phyloP scores from a whole-genome alignment of 805 yeast species.

The Tetrapisispora phaffii region DNA sequence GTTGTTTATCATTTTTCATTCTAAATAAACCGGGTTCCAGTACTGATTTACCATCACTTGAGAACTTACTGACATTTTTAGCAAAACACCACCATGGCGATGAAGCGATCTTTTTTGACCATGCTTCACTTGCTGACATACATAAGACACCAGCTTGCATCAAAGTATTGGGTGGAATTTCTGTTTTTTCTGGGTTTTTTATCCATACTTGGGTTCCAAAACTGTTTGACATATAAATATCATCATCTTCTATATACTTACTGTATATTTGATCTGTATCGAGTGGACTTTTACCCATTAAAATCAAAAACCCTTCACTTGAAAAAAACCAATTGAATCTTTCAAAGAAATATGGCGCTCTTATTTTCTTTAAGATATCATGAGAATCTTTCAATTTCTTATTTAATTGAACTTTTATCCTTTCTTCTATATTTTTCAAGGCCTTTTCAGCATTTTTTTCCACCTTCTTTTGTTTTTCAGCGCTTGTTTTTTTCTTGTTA shows the following conservation, averaged over 20 bases:
- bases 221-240: constrained; percentile 65
- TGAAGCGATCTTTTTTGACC: constrained; percentile 77
- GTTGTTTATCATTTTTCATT: constrained; percentile 41
- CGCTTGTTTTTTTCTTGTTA: constrained; percentile 64
- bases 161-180: constrained; percentile 78
- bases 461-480: constrained; percentile 69
- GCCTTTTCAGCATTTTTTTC: constrained; percentile 70
- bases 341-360: constrained; percentile 84
- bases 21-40: constrained; percentile 55
- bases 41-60: constrained; percentile 40
- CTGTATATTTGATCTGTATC: constrained; percentile 77
- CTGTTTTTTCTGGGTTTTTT: constrained; percentile 65
- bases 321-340: constrained; percentile 92
- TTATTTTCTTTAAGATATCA: constrained; percentile 43
- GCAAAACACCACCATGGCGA: constrained; percentile 84
- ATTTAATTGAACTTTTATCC: constrained; percentile 62
- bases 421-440: constrained; percentile 69
- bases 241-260: constrained; percentile 65
- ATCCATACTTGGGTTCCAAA: constrained; percentile 69
- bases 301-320: constrained; percentile 74
- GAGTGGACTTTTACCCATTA: constrained; percentile 74
- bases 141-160: constrained; percentile 84
- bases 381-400: constrained; percentile 51
- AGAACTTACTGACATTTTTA: constrained; percentile 57
- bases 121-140: constrained; percentile 73